Base-by-base conservation (phyloP, 225 moss, liverwort and hornwort genomes). In the Physcomitrium patens region DNA sequence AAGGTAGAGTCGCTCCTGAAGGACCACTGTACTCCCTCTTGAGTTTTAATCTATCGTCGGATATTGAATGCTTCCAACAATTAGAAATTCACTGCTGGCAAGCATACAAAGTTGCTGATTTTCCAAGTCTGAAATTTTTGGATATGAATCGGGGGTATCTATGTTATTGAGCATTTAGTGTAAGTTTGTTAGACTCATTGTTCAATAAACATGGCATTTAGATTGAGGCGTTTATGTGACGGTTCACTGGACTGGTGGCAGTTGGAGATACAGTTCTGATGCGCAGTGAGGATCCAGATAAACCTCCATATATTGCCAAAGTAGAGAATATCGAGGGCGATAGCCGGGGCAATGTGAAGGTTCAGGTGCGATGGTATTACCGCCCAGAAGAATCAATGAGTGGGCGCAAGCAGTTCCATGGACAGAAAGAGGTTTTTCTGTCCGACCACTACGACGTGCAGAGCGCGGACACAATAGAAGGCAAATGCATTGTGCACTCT, bases 361-460 rank as follows among this genome's bases (percentile, higher is more conserved):
- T 91, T n/a, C 77, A 78, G 26, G 89, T 91, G 16, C 89, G 91
- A 19, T 91, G 91, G 91, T 91, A 91, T 41, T 91, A 91, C 53
- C 78, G 91, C 8, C 91, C 91, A 3, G 91, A 91, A 75, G 91
- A 91, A 82, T 91, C 91, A 3, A 79, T 88, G 86, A 88, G 91
- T 22, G 90, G 90, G 27, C 83, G 90, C 62, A 85, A 88, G 11
- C 90, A 88, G 73, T 91, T 91, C 71, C 90, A 91, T 79, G 90
- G 90, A 22, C 79, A 77, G 10, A 91, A 91, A 72, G 90, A 91
- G 67, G 80, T 91, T 24, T 91, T 91, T 74, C 76, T 91, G 13
- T 88, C 88, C 2, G 90, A 91, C 69, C 90, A 91, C 65, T 91
- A 82, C 74, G 90, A 91, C 53, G 78, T 80, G 53, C 90, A 91